Conservation (phyloP, 495 filamentous ascomycete genomes). For the Astrocystis sublimbata region DNA sequence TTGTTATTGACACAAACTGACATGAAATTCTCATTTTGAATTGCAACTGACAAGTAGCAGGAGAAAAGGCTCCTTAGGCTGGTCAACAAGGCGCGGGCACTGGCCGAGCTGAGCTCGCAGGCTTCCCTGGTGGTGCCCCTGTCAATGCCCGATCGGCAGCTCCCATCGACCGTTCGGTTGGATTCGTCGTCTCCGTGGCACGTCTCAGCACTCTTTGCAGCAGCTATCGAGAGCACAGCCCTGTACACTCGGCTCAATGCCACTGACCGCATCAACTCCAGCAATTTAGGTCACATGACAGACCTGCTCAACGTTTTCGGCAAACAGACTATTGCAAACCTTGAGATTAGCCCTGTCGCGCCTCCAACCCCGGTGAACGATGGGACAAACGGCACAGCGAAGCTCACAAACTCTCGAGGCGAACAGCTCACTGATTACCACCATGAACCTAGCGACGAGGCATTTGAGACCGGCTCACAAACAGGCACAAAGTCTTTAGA, state of each 20-base stretch:
- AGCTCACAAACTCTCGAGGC: conserved; percentile 22
- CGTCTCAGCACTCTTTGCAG: conserved; percentile 71
- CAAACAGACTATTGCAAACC: conserved; percentile 75
- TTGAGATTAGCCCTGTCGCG: conserved; percentile 56
- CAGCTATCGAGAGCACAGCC: conserved; percentile 76
- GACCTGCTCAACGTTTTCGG: conserved; percentile 73
- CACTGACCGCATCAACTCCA: conserved; percentile 42
- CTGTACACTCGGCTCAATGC: conserved; percentile 72
- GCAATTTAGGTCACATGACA: conserved; percentile 63
- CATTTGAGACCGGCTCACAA: conserved; percentile 29
- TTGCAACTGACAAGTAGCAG: conserved; percentile 39
- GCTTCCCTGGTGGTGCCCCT: conserved; percentile 81
- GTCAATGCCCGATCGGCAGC: conserved; percentile 54
- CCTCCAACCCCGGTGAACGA: conserved; percentile 17
- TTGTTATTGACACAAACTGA: background rate
- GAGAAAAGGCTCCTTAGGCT: conserved; percentile 51
- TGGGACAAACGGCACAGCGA: conserved; percentile 23
- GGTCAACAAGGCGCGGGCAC: conserved; percentile 68
- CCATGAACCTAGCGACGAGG: conserved; percentile 20
- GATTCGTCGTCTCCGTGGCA: conserved; percentile 77
- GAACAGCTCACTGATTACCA: conserved; percentile 20
- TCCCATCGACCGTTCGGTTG: conserved; percentile 63
- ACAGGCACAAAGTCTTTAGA: conserved; percentile 49
- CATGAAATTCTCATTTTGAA: background rate
- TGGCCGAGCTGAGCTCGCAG: conserved; percentile 66